phyloP scores from a whole-genome alignment of 257 asterid genomes.

The Hygrophila difformis region DNA sequence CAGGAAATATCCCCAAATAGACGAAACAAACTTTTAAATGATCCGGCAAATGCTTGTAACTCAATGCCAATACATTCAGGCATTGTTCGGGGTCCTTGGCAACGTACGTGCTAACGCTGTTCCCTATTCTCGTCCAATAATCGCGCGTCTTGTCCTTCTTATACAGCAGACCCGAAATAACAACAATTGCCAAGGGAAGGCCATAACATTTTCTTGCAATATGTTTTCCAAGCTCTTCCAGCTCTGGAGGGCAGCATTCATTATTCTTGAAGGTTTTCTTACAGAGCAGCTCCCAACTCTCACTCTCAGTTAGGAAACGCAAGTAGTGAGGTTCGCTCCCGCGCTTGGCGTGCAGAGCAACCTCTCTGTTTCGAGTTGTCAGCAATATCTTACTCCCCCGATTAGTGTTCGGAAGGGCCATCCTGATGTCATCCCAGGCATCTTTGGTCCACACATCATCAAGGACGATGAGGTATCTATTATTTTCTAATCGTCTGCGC shows the following conservation, averaged over 20 bases:
- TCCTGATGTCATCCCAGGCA: slow-evolving; percentile 29
- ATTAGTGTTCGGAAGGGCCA: slow-evolving; percentile 21
- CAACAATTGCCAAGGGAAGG: slow-evolving; percentile 30
- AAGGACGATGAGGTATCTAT: slow-evolving; percentile 25
- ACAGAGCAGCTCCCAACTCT: slow-evolving; percentile 31
- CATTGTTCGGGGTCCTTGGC: slow-evolving; percentile 23
- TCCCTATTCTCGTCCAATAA: slow-evolving; percentile 25
- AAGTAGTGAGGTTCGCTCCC: slow-evolving; percentile 15
- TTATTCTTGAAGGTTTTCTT: slow-evolving; percentile 16
- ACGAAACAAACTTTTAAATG: slow-evolving; percentile 30
- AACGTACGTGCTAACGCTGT: slow-evolving; percentile 20
- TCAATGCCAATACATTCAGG: slow-evolving; percentile 24
- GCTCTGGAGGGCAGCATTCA: slow-evolving; percentile 20
- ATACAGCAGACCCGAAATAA: slow-evolving; percentile 24
- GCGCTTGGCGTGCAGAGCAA: slow-evolving; percentile 22
- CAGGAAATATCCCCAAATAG: slow-evolving; percentile 28
- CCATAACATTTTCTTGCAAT: slow-evolving; percentile 30
- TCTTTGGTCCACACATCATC: slow-evolving; percentile 28
- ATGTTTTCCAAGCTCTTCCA: slow-evolving; percentile 20
- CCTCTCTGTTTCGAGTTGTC: slow-evolving; percentile 24
- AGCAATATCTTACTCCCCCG: slow-evolving; percentile 21
- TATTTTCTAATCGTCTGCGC: slow-evolving; percentile 16
- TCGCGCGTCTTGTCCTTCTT: slow-evolving; percentile 19
- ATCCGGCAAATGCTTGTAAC: slow-evolving; percentile 29
- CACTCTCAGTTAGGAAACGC: slow-evolving; percentile 17